Base-by-base conservation (phyloP, 352 stramenopile species). In the Globisporangium radiosum region DNA sequence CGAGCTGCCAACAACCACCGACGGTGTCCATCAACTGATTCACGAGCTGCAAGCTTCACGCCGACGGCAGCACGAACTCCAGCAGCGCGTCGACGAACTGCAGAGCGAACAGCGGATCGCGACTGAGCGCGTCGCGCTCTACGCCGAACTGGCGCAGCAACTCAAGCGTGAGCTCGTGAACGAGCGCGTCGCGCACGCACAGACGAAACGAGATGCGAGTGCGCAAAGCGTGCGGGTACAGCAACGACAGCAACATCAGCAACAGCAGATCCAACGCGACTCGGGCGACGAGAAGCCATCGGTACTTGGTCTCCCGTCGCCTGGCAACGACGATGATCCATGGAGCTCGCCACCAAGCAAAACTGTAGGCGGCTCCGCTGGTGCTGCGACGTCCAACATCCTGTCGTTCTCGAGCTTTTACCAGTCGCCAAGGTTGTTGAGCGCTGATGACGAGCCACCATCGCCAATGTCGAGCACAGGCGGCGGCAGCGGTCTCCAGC, bases 111-210 rank as follows among this genome's bases (percentile, higher is more conserved):
- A 93, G 45, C 66, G 62, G 51, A 54, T 88, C 7, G 62, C 71
- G 0, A 75, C 69, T 39, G 71, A 90, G 56, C 71, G 78, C 0
- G 19, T 89, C 13, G 60, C 72, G 48, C 66, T 93, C 7, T 88
- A 85, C 61, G 63, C 68, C 54, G 77, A 75, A 25, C 51, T 91
- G 0, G 65, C 79, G 17, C 54, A 75, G 47, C 86, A 91, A 58
- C 66, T 93, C 47, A 88, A 87, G 61, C 76, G 79, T 47, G 77
- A 90, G 42, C 71, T 93, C 61, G 72, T 93, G 57, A 79, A 86
- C 63, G 83, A 93, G 64, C 75, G 81, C 54, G 67, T 91, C 38
- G 81, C 81, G 8, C 78, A 89, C 47, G 84, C 90, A 37, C 72
- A 89, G 53, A 74, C 77, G 9, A 87, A 85, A 60, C 85, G 83